phyloP scores from a whole-genome alignment of 1,284 basidiomycete genomes.

The Ustilago crameri region DNA sequence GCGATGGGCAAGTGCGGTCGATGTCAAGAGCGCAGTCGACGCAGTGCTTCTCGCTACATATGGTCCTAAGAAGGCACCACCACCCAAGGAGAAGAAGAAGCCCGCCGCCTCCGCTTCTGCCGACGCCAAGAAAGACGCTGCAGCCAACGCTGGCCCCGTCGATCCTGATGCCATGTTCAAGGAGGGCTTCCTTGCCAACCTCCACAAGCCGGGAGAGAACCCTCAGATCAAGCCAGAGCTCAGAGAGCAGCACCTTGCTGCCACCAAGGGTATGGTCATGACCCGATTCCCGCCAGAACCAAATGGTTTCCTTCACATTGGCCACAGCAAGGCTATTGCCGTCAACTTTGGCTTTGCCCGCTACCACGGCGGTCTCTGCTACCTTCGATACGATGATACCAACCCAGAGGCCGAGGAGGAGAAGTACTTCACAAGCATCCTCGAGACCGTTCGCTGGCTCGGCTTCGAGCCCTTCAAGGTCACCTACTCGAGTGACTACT shows the following conservation, averaged over 20 bases:
- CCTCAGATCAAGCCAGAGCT: conserved; percentile 84
- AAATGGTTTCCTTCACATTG: conserved; percentile 95
- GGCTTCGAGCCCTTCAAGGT: conserved; percentile 99
- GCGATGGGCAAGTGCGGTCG: conserved; percentile 89
- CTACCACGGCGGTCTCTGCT: conserved; percentile 87
- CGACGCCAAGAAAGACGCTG: conserved; percentile 36
- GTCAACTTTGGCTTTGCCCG: conserved; percentile 98
- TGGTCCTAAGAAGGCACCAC: conserved; percentile 72
- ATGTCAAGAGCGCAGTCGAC: conserved; percentile 89
- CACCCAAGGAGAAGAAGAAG: conserved; percentile 73
- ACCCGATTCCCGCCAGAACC: conserved; percentile 99
- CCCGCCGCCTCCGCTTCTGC: conserved; percentile 21
- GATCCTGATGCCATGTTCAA: conserved; percentile 80
- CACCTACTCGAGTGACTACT: conserved; percentile 99
- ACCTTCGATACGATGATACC: conserved; percentile 96
- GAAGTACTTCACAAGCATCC: conserved; percentile 92
- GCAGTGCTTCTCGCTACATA: conserved; percentile 79
- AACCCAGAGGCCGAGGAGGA: conserved; percentile 98
- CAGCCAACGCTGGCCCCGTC: conserved; percentile 31
- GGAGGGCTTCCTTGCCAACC: conserved; percentile 91
- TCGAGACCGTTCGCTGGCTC: conserved; percentile 95
- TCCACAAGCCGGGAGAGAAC: conserved; percentile 95
- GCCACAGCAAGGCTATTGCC: conserved; percentile 97
- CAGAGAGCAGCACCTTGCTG: conserved; percentile 82
- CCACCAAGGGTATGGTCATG: conserved; percentile 85